Base-by-base conservation (phyloP, 805 yeast species). In the Saccharomycopsis sp. region DNA sequence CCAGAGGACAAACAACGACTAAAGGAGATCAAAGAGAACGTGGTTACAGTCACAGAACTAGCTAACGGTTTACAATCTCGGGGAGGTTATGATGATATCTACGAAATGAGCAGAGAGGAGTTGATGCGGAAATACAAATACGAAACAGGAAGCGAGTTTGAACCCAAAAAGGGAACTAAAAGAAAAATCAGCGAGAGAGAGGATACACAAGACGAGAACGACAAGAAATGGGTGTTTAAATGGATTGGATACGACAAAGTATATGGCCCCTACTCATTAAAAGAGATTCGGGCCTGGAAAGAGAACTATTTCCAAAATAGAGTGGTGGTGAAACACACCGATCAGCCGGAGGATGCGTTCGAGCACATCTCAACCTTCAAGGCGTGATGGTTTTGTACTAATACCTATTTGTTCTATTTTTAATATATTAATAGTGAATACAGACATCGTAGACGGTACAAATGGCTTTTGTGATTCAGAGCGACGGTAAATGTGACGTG, bases 71-170 rank as follows among this genome's bases (percentile, higher is more conserved):
- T 86, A 25, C 64, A 75, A 24, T 25, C 41, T 17, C 73, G 72
- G 35, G 74, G 78, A 25, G 78, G 78, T 0, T 50, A 77, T 34
- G 59, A 63, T 0, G 77, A 78, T 15, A 69, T 79, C 1, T 85
- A 85, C 66, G 86, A 84, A 3, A 50, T 75, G 66, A 76, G 78
- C 3, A 70, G 80, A 60, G 92, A 86, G 64, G 83, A 82, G 66
- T 68, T 86, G 44, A 73, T 75, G 67, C 64, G 86, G 56, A 67
- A 67, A 51, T 80, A 74, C 62, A 69, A 70, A 52, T 67, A 69
- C 23, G 75, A 75, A 53, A 71, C 83, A 0, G 86, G 86, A 0
- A 64, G 67, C 20, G 66, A 68, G 7, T 70, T 67, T 56, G 60
- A 63, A 47, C 62, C 64, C 49, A 70, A 71, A 64, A 63, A 72